Evolutionary conservation across 1,284 basidiomycete species (phyloP), one percentile per base, ranked within the genome.

Genomic region (Fomes fomentarius): DNA sequence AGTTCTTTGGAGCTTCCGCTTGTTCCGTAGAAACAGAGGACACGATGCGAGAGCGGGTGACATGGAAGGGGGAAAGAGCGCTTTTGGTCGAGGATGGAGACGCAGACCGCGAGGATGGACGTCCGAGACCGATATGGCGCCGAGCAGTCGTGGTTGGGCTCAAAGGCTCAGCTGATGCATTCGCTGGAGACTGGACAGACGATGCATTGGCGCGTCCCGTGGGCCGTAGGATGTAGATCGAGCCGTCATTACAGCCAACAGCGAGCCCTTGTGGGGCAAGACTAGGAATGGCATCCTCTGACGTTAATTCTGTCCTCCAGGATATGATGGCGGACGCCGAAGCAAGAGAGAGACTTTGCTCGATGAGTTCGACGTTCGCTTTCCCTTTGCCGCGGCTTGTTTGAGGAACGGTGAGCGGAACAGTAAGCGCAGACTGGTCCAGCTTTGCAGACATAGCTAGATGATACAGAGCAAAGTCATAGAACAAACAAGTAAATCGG

Each of bases 1-100:
- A 85, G 61, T 84, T 89, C 70, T 83, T 89, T 0, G 87, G 83
- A 1, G 87, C 87, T 66, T 89, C 84, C 0, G 80, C 87, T 57
- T 80, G 80, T 58, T 89, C 85, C 12, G 74, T 74, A 3, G 82
- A 87, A 7, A 92, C 72, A 2, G 83, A 84, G 12, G 89, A 87
- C 1, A 89, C 86, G 14, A 86, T 78, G 6, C 81, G 77, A 31
- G 86, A 77, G 47, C 80, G 77, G 17, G 71, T 58, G 17, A 73
- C 53, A n/a, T 67, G 66, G 48, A 76, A 69, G 9, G 71, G 71
- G 1, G 68, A 55, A 17, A 69, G 58, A 12, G 58, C 55, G 14
- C 68, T 62, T 21, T 58, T 63, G 9, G 59, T 45, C 1, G 70
- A 69, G 1, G 71, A 68, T 0, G 71, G 72, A 15, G 73, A 73